Base-by-base conservation (phyloP, 2,329 filamentous ascomycete species). In the Verticillium tricorpus region DNA sequence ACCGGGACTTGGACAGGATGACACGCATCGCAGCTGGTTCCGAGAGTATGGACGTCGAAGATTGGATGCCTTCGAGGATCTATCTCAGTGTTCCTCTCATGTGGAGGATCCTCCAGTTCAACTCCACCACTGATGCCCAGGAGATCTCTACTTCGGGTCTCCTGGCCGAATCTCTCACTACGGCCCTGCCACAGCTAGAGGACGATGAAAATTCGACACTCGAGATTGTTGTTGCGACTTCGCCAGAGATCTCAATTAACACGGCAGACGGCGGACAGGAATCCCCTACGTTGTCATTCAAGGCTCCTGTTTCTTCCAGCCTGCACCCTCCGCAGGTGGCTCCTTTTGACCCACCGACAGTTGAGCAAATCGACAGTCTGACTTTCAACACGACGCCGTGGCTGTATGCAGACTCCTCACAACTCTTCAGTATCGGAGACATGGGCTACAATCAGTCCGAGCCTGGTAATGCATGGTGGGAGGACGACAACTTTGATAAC, bases 21-120 rank as follows among this genome's bases (percentile, higher is more conserved):
- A 80, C 78, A 0, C 74, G 74, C 0, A 81, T 83, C 19, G 81
- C 81, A 2, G 77, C 79, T 3, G 80, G 80, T 2, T 77, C 79
- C 0, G 79, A 82, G 8, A 77, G 70, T 8, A 74, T 80, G 62
- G 79, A 82, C 37, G 74, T 77, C 15, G 78, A 82, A 61, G 79
- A 82, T 65, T 82, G 81, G 81, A 78, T 81, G 71, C 81, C 81
- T 0, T 81, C 79, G 25, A 79, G 80, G 57, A 82, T 83, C 56
- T 78, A 82, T 64, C 79, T 83, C 39, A 82, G 79, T 62, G 78
- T 82, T 1, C 78, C 79, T 1, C 66, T 83, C 5, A 82, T 83
- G 81, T 83, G 81, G 81, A 78, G 81, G 40, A 78, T 82, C 11
- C 68, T 83, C 4, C 79, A 82, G 60, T 78, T 82, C 67, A 80